Conservation (phyloP, 164 flowering plant genomes). For the Liquidambar formosana region DNA sequence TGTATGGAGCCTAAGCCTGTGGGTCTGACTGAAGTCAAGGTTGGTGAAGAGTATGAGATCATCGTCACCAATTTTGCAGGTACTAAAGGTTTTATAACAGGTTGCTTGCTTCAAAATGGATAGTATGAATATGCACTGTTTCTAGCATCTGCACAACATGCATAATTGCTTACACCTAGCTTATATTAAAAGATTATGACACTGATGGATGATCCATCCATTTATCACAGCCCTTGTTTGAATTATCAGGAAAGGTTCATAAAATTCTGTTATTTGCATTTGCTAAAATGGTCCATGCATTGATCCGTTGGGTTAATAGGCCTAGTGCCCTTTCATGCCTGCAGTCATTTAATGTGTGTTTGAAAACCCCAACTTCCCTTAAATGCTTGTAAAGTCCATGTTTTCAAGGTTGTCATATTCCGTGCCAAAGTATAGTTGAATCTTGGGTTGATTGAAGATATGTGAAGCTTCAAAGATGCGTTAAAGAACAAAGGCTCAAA, state of each 20-base stretch:
- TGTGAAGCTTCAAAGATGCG: no score
- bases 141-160: not conserved
- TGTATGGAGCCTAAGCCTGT: slow-evolving; percentile 51
- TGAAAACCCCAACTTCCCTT: not conserved
- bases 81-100: slow-evolving; percentile 19
- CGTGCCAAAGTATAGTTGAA: no score
- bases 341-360: not conserved
- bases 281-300: not conserved
- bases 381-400: no score
- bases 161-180: not conserved
- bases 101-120: not conserved
- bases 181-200: no score
- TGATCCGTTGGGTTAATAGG: not conserved
- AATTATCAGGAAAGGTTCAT: not conserved
- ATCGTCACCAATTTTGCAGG: slow-evolving; percentile 84
- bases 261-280: not conserved
- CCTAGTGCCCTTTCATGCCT: not conserved
- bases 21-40: slow-evolving; percentile 76
- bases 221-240: no score
- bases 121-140: not conserved
- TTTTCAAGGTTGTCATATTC: no score
- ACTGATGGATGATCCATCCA: no score
- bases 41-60: slow-evolving; percentile 88
- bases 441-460: no score
- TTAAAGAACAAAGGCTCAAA: no score